Conservation (phyloP, 2,329 filamentous ascomycete genomes). For the Mycosphaerella arachidis region DNA sequence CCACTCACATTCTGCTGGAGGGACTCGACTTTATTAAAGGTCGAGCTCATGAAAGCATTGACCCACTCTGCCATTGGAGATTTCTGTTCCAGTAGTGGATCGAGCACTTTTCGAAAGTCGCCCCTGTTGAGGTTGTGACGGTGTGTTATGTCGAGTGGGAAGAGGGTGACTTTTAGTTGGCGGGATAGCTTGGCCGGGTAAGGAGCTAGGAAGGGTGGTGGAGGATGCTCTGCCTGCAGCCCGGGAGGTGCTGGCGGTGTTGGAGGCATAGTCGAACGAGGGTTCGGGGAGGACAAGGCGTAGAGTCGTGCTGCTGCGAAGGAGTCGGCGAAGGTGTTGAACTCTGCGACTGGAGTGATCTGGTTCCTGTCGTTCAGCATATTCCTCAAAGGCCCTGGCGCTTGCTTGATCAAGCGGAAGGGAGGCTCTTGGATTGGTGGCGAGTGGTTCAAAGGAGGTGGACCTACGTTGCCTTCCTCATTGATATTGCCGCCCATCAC, state of each 20-base stretch:
- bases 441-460: slow-evolving; percentile 1
- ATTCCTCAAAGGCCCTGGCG: slow-evolving; percentile 30
- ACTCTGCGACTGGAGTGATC: slow-evolving; percentile 78
- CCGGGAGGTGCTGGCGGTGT: slow-evolving; percentile 42
- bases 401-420: slow-evolving; percentile 39
- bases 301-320: slow-evolving; percentile 47
- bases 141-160: slow-evolving; percentile 48
- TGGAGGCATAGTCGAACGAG: slow-evolving; percentile 75
- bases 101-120: slow-evolving; percentile 34
- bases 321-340: slow-evolving; percentile 86
- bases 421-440: slow-evolving; percentile 28
- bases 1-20: slow-evolving; percentile 36
- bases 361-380: slow-evolving; percentile 33
- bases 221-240: slow-evolving; percentile 23
- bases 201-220: slow-evolving; percentile 31
- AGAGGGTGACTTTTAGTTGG: slow-evolving; percentile 43
- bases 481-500: slow-evolving; percentile 91
- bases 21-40: slow-evolving; percentile 43
- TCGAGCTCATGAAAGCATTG: slow-evolving; percentile 42
- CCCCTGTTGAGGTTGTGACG: slow-evolving; percentile 40
- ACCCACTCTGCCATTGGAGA: slow-evolving; percentile 46
- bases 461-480: slow-evolving; percentile 65
- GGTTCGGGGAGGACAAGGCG: slow-evolving; percentile 52
- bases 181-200: slow-evolving; percentile 42
- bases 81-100: slow-evolving; percentile 24